These are phyloP conservation scores for Cicer cuneatum DNA, from an alignment of 306 rosid species.

Conservation along the genomic window DNA sequence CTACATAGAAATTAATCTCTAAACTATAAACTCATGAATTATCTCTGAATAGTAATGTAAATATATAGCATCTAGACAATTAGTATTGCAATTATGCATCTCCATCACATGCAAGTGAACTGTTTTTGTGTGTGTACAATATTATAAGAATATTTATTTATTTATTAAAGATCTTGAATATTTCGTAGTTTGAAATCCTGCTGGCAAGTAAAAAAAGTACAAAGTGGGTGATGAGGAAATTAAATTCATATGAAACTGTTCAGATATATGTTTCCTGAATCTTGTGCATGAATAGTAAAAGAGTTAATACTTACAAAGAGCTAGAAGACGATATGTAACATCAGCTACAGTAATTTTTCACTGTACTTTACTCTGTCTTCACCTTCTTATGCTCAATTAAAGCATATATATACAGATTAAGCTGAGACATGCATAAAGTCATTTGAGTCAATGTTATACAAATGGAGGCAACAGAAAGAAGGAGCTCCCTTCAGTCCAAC, in stretches of 20 bases:
- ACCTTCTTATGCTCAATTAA: constrained; percentile 7
- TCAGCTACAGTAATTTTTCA: neutral
- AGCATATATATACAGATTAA: constrained; percentile 21
- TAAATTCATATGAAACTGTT: neutral
- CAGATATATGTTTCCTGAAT: constrained; percentile 24
- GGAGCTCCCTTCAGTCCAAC: constrained; percentile 64
- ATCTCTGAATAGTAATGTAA: no score
- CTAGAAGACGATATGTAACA: constrained; percentile 38
- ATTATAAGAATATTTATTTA: no score
- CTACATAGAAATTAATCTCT: no score
- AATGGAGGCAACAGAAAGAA: constrained; percentile 51
- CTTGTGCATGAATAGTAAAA: constrained; percentile 21
- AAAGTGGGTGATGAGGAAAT: no score
- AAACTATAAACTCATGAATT: no score
- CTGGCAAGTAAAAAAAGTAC: no score
- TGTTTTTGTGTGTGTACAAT: no score
- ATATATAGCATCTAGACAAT: no score
- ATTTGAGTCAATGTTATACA: neutral
- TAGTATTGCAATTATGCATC: no score
- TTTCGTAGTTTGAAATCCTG: no score
- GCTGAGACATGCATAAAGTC: constrained; percentile 40
- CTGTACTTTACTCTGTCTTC: neutral
- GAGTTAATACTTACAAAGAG: constrained; percentile 46
- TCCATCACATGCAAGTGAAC: no score
- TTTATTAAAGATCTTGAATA: no score